Evolutionary conservation across 768 basidiomycete genomes (phyloP).

Genomic region (Pleurotus platypus): DNA sequence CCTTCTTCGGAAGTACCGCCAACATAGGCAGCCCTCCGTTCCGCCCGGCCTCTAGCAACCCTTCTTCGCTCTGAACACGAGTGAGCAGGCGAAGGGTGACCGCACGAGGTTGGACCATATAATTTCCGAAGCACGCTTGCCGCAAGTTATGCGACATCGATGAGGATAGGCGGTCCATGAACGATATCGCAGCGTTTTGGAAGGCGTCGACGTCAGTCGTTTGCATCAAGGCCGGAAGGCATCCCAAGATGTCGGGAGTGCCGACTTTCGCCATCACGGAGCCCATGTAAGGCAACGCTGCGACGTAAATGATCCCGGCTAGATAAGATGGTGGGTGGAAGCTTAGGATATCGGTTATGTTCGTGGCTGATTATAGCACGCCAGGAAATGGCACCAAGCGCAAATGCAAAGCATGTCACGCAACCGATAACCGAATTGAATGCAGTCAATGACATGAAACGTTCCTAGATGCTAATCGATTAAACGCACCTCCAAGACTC

Average conservation of each 20-base stretch:
- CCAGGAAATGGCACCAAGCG: background rate
- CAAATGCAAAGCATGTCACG: background rate
- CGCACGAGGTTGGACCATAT: slow-evolving; percentile 22
- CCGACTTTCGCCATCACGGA: slow-evolving; percentile 16
- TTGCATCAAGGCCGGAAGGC: slow-evolving; percentile 15
- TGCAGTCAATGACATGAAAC: background rate
- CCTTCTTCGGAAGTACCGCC: slow-evolving; percentile 20
- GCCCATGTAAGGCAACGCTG: slow-evolving; percentile 23
- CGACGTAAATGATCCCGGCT: slow-evolving; percentile 22
- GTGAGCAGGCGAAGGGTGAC: slow-evolving; percentile 16
- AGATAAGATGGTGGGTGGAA: slow-evolving; percentile 22
- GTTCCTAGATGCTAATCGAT: slow-evolving; percentile 1
- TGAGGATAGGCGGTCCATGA: slow-evolving; percentile 14
- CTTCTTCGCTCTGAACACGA: slow-evolving; percentile 20
- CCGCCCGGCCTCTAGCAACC: slow-evolving; percentile 19
- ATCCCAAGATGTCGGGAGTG: slow-evolving; percentile 14
- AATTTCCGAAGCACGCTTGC: slow-evolving; percentile 18
- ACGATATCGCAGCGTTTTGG: slow-evolving; percentile 17
- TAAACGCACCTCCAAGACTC: slow-evolving; percentile 22
- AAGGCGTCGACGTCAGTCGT: slow-evolving; percentile 19
- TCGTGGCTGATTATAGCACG: slow-evolving; percentile 13
- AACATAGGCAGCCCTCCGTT: slow-evolving; percentile 22
- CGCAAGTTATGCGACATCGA: background rate
- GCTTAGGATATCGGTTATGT: slow-evolving; percentile 22
- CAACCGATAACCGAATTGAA: background rate